A percentile compares a stretch with the other conserved stretches of the same genome.
Conservation (phyloP, 2,329 filamentous ascomycete species). For the Aspergillus melleus region DNA sequence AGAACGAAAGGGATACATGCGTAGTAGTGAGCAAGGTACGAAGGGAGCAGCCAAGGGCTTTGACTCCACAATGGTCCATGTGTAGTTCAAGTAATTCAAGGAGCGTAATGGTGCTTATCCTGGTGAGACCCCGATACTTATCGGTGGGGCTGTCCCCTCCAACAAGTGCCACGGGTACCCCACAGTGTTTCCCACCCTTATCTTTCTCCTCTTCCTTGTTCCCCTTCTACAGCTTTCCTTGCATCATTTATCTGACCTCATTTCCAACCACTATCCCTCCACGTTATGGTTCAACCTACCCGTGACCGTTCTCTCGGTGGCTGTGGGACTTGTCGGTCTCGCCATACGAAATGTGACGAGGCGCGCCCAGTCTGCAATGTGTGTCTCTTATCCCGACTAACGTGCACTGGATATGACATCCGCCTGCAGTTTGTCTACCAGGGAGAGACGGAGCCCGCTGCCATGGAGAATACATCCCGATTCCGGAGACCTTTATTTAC, state of each 20-base stretch:
- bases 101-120: too few species aligned
- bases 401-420: slow-evolving; percentile 45
- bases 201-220: neutral
- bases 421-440: slow-evolving; percentile 34
- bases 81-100: neutral
- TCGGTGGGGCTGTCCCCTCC: too few species aligned
- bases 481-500: slow-evolving; percentile 49
- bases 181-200: neutral
- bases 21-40: slow-evolving; percentile 51
- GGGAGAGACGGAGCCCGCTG: neutral
- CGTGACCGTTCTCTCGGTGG: slow-evolving; percentile 7
- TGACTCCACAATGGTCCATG: neutral
- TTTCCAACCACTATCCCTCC: neutral
- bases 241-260: neutral
- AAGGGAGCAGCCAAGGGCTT: slow-evolving; percentile 41
- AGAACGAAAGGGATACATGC: slow-evolving; percentile 60
- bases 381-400: slow-evolving; percentile 37
- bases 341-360: slow-evolving; percentile 51
- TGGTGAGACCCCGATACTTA: too few species aligned
- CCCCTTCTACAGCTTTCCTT: neutral
- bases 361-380: slow-evolving; percentile 41
- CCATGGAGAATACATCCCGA: slow-evolving; percentile 25
- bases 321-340: slow-evolving; percentile 34
- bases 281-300: neutral
- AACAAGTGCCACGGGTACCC: neutral